Conservation (phyloP, 768 basidiomycete species). For the Mycena vulgaris region DNA sequence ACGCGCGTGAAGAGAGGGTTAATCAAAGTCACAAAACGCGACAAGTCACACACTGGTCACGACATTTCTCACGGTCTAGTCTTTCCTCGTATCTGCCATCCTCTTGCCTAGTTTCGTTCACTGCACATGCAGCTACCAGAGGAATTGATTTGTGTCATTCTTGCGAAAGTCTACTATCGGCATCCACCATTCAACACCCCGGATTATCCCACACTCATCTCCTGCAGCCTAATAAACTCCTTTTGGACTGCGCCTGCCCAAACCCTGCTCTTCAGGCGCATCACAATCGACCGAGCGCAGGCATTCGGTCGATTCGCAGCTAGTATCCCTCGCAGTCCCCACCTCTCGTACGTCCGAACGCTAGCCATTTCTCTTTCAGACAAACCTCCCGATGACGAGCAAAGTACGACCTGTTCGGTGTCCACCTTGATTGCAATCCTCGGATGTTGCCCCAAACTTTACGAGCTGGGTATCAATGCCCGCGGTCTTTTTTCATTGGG, state of each 20-base stretch:
- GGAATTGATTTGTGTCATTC: constrained; percentile 34
- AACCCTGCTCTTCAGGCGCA: constrained; percentile 33
- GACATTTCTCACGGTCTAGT: no score
- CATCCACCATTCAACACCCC: constrained; percentile 26
- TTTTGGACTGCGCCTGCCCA: constrained; percentile 38
- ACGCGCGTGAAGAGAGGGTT: not conserved
- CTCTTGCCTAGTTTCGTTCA: no score
- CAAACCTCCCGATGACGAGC: not conserved
- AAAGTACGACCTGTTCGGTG: not conserved
- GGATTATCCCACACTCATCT: constrained; percentile 34
- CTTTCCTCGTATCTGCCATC: no score
- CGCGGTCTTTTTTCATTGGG: constrained; percentile 19
- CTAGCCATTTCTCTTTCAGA: constrained; percentile 12
- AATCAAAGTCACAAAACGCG: not conserved
- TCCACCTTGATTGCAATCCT: constrained; percentile 23
- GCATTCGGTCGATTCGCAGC: constrained; percentile 23
- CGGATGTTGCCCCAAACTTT: constrained; percentile 18
- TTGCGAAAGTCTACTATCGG: constrained; percentile 39
- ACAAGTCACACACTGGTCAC: not conserved
- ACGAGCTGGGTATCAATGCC: constrained; percentile 33
- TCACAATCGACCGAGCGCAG: not conserved
- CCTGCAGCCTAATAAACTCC: constrained; percentile 34
- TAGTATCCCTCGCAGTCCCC: not conserved
- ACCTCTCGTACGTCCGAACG: constrained; percentile 26
- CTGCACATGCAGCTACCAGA: constrained; percentile 30